These are phyloP conservation scores for Zarea fungicola DNA, from an alignment of 2,329 filamentous ascomycete species.

Conservation along the genomic window DNA sequence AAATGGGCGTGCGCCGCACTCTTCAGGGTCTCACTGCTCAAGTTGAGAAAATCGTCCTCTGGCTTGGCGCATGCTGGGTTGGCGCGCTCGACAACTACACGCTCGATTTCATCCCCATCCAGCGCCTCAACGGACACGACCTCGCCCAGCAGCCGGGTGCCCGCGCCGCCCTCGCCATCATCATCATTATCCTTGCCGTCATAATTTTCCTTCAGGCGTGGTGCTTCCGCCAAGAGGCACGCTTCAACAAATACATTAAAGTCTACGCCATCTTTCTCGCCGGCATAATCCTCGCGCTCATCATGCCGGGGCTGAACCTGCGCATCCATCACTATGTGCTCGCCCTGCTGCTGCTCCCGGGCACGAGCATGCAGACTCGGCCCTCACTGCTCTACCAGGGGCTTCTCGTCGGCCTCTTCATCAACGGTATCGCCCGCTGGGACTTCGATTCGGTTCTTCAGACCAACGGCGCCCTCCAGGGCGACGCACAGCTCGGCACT, in stretches of 20 bases:
- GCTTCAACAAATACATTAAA: constrained; percentile 70
- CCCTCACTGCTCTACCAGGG: constrained; percentile 84
- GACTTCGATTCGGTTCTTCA: constrained; percentile 86
- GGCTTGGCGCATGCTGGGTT: constrained; percentile 86
- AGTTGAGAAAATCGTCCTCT: constrained; percentile 83
- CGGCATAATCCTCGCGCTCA: constrained; percentile 64
- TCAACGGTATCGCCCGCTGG: constrained; percentile 92
- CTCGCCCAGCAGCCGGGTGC: constrained; percentile 86
- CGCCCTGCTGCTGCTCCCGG: constrained; percentile 77
- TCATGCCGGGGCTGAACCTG: constrained; percentile 71
- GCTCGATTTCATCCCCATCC: constrained; percentile 87
- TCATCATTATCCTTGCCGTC: constrained; percentile 63
- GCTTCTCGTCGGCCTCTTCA: constrained; percentile 81
- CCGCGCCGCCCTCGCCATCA: constrained; percentile 70
- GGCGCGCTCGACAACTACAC: constrained; percentile 93
- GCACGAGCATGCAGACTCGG: constrained; percentile 82
- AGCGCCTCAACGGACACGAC: constrained; percentile 86
- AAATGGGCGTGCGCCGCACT: constrained; percentile 69
- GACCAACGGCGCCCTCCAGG: constrained; percentile 67
- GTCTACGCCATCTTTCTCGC: constrained; percentile 67
- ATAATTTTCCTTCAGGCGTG: constrained; percentile 74
- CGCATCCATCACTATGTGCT: constrained; percentile 95
- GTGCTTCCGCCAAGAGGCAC: constrained; percentile 79
- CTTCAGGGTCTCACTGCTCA: constrained; percentile 72
- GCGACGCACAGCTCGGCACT: constrained; percentile 59